Conservation (phyloP, 176 grass and related monocot species). For the Dendrocalamus sinicus region DNA sequence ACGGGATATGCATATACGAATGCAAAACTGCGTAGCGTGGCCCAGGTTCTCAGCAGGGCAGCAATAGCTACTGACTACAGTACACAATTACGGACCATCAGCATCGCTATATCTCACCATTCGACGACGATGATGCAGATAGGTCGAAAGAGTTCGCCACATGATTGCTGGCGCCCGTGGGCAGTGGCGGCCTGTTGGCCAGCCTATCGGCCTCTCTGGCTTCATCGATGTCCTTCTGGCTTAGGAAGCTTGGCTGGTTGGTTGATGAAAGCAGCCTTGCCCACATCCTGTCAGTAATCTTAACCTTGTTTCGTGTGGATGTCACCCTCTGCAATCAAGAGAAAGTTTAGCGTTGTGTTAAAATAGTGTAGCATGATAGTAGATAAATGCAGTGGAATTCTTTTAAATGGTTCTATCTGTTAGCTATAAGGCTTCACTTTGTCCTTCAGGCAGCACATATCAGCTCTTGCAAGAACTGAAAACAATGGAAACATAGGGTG, state of each 20-base stretch:
- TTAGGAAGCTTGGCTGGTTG: conserved; percentile 83
- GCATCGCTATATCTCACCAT: conserved; percentile 35
- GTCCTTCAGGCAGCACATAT: neutral
- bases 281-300: conserved; percentile 73
- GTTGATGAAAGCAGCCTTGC: conserved; percentile 80
- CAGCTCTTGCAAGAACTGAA: neutral
- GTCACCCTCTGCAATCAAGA: conserved; percentile 68
- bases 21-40: conserved; percentile 18
- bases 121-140: conserved; percentile 20
- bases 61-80: neutral
- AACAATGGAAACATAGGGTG: neutral
- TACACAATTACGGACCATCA: neutral
- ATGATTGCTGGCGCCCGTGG: neutral
- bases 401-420: neutral
- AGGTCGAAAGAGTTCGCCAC: conserved; percentile 38
- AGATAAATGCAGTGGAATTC: neutral
- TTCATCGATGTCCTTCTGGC: conserved; percentile 61
- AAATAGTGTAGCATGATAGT: neutral
- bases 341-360: neutral
- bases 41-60: conserved; percentile 18
- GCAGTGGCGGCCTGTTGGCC: conserved; percentile 49
- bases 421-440: neutral
- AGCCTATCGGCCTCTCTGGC: conserved; percentile 48
- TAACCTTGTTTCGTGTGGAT: conserved; percentile 74
- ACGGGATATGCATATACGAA: neutral